Conservation (phyloP, 306 rosid genomes). For the Quercus alba region DNA sequence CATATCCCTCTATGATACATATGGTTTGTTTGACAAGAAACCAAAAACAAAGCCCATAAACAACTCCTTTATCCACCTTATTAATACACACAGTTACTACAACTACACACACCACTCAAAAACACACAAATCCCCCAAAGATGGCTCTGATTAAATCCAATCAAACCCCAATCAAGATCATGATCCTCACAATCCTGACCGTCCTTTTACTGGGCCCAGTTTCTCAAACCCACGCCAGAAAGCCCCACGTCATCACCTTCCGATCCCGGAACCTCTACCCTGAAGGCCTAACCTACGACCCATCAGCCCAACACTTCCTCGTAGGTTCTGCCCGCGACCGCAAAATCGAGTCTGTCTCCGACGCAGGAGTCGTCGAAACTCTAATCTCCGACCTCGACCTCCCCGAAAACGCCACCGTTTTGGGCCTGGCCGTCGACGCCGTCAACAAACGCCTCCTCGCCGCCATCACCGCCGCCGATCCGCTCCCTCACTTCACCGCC, state of each 20-base stretch:
- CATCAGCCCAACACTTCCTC: slow-evolving; percentile 59
- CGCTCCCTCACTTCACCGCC: slow-evolving; percentile 67
- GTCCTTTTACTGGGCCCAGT: slow-evolving; percentile 8
- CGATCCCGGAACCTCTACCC: slow-evolving; percentile 77
- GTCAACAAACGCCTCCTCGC: slow-evolving; percentile 64
- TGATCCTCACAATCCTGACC: slow-evolving; percentile 2
- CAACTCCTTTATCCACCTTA: too few species aligned
- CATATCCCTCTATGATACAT: not conserved
- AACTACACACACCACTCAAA: not conserved
- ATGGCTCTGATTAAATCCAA: slow-evolving; percentile 12
- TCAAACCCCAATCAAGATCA: not conserved
- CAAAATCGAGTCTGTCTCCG: slow-evolving; percentile 55
- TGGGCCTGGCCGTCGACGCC: slow-evolving; percentile 66
- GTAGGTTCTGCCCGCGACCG: slow-evolving; percentile 59
- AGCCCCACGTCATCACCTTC: slow-evolving; percentile 60
- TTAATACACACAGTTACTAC: too few species aligned
- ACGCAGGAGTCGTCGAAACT: slow-evolving; percentile 63
- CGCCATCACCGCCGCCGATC: slow-evolving; percentile 37
- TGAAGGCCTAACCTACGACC: slow-evolving; percentile 68
- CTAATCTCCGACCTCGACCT: slow-evolving; percentile 59
- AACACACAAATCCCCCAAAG: not conserved
- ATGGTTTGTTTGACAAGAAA: slow-evolving; percentile 14
- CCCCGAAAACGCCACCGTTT: slow-evolving; percentile 59
- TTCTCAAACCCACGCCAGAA: slow-evolving; percentile 31
- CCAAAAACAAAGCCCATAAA: not conserved